Evolutionary conservation across 768 basidiomycete genomes (phyloP).

Genomic region (Suillus americanus): DNA sequence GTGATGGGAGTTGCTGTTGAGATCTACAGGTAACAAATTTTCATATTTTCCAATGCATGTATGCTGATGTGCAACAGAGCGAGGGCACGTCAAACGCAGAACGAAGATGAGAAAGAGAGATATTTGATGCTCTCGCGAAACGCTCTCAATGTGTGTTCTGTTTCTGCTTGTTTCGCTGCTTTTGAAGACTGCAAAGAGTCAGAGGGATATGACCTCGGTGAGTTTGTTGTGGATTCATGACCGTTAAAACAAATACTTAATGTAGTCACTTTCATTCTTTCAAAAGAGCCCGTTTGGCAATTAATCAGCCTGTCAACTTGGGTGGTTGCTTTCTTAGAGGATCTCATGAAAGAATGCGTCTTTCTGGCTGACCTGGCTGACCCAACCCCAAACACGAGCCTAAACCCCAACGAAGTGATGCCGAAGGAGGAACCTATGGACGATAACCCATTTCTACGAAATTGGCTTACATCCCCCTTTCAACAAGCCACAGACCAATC

Average conservation of each 20-base stretch:
- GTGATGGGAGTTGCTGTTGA: slow-evolving; percentile 49
- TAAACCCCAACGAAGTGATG: slow-evolving; percentile 4
- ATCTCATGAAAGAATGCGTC: slow-evolving; percentile 55
- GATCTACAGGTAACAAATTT: slow-evolving; percentile 31
- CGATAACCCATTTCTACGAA: slow-evolving; percentile 22
- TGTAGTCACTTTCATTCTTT: slow-evolving; percentile 4
- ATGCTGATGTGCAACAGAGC: slow-evolving; percentile 26
- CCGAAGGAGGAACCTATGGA: slow-evolving; percentile 30
- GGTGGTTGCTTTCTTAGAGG: slow-evolving; percentile 61
- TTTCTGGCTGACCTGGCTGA: slow-evolving; percentile 29
- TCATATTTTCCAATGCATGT: neutral
- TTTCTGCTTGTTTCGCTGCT: slow-evolving; percentile 57
- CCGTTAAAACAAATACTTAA: slow-evolving; percentile 4
- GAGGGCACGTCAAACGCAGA: slow-evolving; percentile 26
- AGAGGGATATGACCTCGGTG: slow-evolving; percentile 65
- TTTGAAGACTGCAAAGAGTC: slow-evolving; percentile 68
- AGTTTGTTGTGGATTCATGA: slow-evolving; percentile 8
- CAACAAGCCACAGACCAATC: slow-evolving; percentile 18
- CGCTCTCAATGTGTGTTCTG: slow-evolving; percentile 66
- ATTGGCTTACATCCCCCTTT: slow-evolving; percentile 32
- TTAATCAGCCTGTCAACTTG: slow-evolving; percentile 62
- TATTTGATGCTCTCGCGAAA: slow-evolving; percentile 53
- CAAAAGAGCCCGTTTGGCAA: slow-evolving; percentile 70
- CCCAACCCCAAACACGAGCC: slow-evolving; percentile 3
- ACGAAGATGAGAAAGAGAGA: slow-evolving; percentile 38